Evolutionary conservation across 257 asterid genomes (phyloP), one percentile per base, ranked within the genome.

Genomic region (Ophiorrhiza pumila): DNA sequence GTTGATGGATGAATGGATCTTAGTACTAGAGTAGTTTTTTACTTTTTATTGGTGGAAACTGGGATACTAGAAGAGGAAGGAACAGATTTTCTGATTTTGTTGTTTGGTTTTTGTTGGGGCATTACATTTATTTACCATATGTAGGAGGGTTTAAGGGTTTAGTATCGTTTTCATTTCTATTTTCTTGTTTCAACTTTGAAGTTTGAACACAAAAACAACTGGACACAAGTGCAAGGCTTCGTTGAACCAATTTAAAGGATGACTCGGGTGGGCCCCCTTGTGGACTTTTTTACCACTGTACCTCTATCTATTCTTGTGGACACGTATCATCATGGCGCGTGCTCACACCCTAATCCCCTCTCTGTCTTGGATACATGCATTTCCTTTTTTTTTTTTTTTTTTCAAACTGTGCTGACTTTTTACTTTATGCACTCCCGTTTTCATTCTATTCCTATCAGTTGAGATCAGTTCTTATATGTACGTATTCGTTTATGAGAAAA

Each of bases 161-260:
- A 14, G 35, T 25, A 49, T 37, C 49, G 56, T 37, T 42, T 46
- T 10, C 10, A 18, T 53, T 2, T n/a, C n/a, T n/a, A n/a, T n/a
- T n/a, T n/a, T n/a, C n/a, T n/a, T n/a, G n/a, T 20, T 25, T n/a
- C 49, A 8, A 10, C 8, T 1, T n/a, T 2, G 2, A 1, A 25
- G 62, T 46, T 8, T 63, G 20, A 72, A 18, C 65, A 47, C 41
- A n/a, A 31, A 10, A 14, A 46, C 32, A 27, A 60, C 25, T n/a
- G 63, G 43, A 25, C 76, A 25, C 76, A 71, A 23, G 17, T n/a
- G 23, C 29, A 55, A 50, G 27, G 42, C 46, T 2, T 46, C 42
- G 45, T 43, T 34, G 47, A 39, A 71, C 67, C 53, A 37, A 84
- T 81, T 78, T 82, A 85, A 76, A 81, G 85, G 69, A 20, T 34